Conservation (phyloP, 805 yeast genomes). For the Cyberlindnera xylosilytica region DNA sequence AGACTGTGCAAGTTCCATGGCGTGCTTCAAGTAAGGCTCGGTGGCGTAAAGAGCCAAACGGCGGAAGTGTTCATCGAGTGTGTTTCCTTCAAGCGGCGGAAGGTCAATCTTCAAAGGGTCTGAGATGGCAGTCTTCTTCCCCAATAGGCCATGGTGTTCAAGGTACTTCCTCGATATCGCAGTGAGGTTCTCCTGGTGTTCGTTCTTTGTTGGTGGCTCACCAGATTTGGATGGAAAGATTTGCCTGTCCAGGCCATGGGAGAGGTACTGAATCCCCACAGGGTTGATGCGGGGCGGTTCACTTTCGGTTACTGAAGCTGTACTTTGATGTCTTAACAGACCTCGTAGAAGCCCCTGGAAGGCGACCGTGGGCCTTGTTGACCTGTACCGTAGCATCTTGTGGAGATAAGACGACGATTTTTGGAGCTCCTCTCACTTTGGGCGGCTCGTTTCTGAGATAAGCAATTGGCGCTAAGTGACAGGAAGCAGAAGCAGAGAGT, state of each 20-base stretch:
- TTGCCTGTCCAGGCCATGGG: slow-evolving; percentile 54
- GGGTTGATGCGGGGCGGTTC: slow-evolving; percentile 62
- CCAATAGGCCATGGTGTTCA: slow-evolving; percentile 60
- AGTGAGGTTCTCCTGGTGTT: slow-evolving; percentile 33
- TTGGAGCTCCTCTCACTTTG: too few relatives aligned
- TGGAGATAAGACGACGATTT: not conserved
- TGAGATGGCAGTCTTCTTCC: slow-evolving; percentile 62
- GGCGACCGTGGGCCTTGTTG: not conserved
- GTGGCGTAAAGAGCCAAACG: slow-evolving; percentile 58
- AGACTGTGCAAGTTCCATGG: slow-evolving; percentile 39
- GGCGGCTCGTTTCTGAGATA: too few relatives aligned
- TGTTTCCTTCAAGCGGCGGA: slow-evolving; percentile 70
- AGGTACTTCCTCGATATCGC: slow-evolving; percentile 61
- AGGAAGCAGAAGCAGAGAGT: too few relatives aligned
- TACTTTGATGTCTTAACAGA: not conserved
- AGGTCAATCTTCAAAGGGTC: slow-evolving; percentile 58
- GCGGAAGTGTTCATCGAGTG: slow-evolving; percentile 83
- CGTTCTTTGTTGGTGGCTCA: not conserved
- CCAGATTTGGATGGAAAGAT: slow-evolving; percentile 42
- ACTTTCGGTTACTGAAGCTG: not conserved
- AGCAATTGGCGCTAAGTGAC: too few relatives aligned
- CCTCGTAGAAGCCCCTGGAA: not conserved
- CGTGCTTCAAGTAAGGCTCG: slow-evolving; percentile 56
- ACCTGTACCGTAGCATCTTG: slow-evolving; percentile 1
- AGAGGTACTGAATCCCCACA: slow-evolving; percentile 77